A percentile compares a stretch with the other conserved stretches of the same genome.
Conservation (phyloP, 768 basidiomycete species). For the Kwoniella dejecticola region DNA sequence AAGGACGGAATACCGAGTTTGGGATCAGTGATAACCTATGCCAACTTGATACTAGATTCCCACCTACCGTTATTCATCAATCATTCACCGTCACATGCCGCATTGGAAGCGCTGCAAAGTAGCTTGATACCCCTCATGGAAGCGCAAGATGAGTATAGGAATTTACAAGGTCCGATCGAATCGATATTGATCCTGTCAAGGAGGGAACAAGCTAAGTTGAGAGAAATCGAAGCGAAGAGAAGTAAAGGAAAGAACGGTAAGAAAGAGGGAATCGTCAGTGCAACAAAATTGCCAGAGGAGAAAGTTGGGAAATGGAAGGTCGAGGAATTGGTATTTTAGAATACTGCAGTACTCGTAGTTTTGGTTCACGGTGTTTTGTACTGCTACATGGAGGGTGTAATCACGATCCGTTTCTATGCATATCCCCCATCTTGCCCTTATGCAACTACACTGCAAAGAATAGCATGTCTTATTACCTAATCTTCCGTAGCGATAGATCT, state of each 20-base stretch:
- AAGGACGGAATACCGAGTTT: slow-evolving; percentile 10
- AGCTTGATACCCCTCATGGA: slow-evolving; percentile 35
- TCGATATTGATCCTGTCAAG: slow-evolving; percentile 45
- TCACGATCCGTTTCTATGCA: no score
- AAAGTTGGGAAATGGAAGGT: slow-evolving; percentile 30
- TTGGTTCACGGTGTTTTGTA: no score
- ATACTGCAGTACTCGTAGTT: not conserved
- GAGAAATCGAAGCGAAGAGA: slow-evolving; percentile 9
- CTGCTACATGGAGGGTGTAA: no score
- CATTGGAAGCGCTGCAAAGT: slow-evolving; percentile 34
- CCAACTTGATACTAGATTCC: slow-evolving; percentile 46
- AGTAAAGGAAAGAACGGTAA: not conserved
- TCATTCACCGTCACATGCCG: slow-evolving; percentile 36
- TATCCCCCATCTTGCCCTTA: no score
- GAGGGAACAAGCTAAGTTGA: slow-evolving; percentile 29
- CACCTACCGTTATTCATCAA: slow-evolving; percentile 48
- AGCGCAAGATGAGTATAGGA: slow-evolving; percentile 40
- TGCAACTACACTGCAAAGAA: no score
- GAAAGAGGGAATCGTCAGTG: slow-evolving; percentile 16
- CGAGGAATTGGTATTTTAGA: slow-evolving; percentile 28
- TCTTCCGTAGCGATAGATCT: no score
- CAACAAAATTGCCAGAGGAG: slow-evolving; percentile 23
- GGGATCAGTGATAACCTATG: slow-evolving; percentile 33
- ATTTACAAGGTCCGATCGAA: slow-evolving; percentile 44
- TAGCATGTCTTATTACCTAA: no score